Conservation (phyloP, 495 filamentous ascomycete species). For the Aspergillus campestris region DNA sequence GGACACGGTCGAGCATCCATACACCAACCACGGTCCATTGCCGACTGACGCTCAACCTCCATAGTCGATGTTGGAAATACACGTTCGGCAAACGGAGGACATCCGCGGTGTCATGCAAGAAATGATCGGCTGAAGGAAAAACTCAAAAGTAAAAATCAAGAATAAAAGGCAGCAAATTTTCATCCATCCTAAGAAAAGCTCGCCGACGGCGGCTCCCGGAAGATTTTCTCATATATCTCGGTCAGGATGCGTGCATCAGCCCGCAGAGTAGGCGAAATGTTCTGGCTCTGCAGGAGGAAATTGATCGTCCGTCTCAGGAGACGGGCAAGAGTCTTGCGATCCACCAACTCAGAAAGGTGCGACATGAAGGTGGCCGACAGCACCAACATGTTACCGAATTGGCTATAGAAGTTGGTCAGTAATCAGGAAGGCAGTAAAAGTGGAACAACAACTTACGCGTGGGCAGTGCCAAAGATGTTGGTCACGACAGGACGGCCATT, state of each 20-base stretch:
- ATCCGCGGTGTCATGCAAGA: too few relatives aligned
- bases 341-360: slow-evolving; percentile 44
- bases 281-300: slow-evolving; percentile 53
- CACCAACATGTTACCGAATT: slow-evolving; percentile 94
- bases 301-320: slow-evolving; percentile 56
- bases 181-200: too few relatives aligned
- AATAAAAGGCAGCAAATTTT: too few relatives aligned
- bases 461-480: slow-evolving; percentile 90
- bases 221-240: slow-evolving; percentile 47
- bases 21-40: too few relatives aligned
- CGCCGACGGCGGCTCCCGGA: slow-evolving; percentile 15
- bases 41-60: too few relatives aligned
- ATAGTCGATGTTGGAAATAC: too few relatives aligned
- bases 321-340: slow-evolving; percentile 37
- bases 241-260: slow-evolving; percentile 61
- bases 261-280: slow-evolving; percentile 58
- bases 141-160: too few relatives aligned
- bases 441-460: slow-evolving; percentile 65
- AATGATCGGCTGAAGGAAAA: too few relatives aligned
- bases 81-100: too few relatives aligned
- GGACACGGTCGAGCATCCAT: too few relatives aligned
- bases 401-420: slow-evolving; percentile 39
- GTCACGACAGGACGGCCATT: slow-evolving; percentile 70
- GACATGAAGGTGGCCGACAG: slow-evolving; percentile 70
- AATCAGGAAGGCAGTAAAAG: background rate